Conservation (phyloP, 805 yeast species). For the Henningerozyma blattae region DNA sequence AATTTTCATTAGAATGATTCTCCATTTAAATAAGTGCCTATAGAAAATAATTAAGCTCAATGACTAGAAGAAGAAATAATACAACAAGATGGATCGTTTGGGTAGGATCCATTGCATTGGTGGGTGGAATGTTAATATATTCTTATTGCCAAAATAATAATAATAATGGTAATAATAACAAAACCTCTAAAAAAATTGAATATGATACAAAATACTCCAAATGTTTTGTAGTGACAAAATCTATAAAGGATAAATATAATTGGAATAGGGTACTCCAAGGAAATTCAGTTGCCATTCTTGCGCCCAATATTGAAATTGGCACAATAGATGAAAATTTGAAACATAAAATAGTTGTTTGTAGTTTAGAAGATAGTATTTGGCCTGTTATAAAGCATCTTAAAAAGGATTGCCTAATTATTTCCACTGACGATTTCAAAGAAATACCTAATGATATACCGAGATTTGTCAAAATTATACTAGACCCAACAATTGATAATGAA, state of each 20-base stretch:
- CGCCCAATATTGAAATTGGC: conserved; percentile 21
- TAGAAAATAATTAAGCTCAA: too few species aligned
- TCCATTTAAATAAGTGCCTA: too few species aligned
- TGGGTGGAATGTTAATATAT: background rate
- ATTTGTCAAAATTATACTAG: conserved; percentile 17
- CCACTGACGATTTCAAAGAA: conserved; percentile 13
- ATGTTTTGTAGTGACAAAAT: conserved; percentile 12
- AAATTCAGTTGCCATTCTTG: conserved; percentile 26
- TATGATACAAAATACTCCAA: too few species aligned
- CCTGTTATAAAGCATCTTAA: conserved; percentile 43
- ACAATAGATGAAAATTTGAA: conserved; percentile 3
- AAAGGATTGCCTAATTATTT: conserved; percentile 24
- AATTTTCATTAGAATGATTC: too few species aligned
- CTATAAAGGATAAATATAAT: conserved; percentile 6
- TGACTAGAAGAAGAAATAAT: too few species aligned
- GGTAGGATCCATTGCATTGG: background rate
- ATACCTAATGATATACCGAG: conserved; percentile 23
- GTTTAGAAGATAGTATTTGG: conserved; percentile 37
- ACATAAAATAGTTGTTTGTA: conserved; percentile 33
- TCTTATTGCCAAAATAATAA: too few species aligned
- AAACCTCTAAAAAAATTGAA: too few species aligned
- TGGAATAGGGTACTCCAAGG: conserved; percentile 12
- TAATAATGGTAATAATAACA: too few species aligned
- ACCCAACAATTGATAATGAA: background rate
- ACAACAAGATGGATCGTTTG: background rate